A percentile compares a stretch with the other conserved stretches of the same genome.
Evolutionary conservation across 441 rosid species (phyloP).

Genomic region (Syzygium syzygioides): DNA sequence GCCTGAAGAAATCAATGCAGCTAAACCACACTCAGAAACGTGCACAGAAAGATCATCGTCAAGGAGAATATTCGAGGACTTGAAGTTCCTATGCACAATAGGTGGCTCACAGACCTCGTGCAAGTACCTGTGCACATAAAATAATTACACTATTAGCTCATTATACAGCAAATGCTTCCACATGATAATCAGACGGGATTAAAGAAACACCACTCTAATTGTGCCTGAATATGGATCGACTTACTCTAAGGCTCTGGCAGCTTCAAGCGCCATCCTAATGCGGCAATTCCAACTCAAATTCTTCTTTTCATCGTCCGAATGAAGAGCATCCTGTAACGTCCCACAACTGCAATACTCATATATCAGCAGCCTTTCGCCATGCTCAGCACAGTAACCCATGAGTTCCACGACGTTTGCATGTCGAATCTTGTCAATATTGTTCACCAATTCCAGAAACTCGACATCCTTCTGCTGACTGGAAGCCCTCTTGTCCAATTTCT

Average conservation of each 20-base stretch:
- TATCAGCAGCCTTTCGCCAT: conserved; percentile 80
- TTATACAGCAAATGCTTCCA: neutral
- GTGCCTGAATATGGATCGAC: conserved; percentile 18
- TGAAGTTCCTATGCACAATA: conserved; percentile 82
- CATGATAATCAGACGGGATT: neutral
- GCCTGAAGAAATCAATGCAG: conserved; percentile 71
- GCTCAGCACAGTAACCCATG: conserved; percentile 95
- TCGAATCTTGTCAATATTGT: conserved; percentile 65
- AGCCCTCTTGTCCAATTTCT: conserved; percentile 74
- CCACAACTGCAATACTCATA: conserved; percentile 86
- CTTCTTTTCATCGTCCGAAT: conserved; percentile 70
- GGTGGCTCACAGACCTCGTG: conserved; percentile 95
- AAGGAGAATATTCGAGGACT: conserved; percentile 76
- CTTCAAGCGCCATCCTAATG: conserved; percentile 78
- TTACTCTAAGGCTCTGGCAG: conserved; percentile 95
- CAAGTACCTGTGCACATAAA: conserved; percentile 55
- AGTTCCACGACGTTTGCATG: conserved; percentile 85
- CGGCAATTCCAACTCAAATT: conserved; percentile 80
- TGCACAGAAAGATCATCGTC: conserved; percentile 72
- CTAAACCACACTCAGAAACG: conserved; percentile 92
- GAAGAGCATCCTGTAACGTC: conserved; percentile 76
- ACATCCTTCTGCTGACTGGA: conserved; percentile 64
- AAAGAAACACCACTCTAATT: neutral
- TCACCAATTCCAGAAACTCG: conserved; percentile 75
- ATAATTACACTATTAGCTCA: conserved; percentile 15